Base-by-base conservation (phyloP, 352 stramenopile genomes). In the Pythium oligandrum region DNA sequence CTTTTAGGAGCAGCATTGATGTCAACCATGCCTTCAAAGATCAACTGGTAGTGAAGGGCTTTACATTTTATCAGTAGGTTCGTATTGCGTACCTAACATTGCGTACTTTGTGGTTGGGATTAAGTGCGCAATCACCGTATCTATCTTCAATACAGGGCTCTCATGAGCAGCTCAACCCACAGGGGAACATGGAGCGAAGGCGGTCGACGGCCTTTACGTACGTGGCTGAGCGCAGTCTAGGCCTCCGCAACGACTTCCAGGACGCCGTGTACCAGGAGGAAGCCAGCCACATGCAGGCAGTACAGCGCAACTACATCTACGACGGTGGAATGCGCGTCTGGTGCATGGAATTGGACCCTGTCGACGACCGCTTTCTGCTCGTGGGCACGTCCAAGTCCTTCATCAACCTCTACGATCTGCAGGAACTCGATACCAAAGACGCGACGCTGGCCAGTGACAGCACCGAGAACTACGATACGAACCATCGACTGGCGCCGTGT, bases 321-420 rank as follows among this genome's bases (percentile, higher is more conserved):
- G 60, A 71, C 6, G 68, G 54, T 17, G 68, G 66, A 6, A 78
- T 86, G 70, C 72, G 71, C 38, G 68, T 84, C 26, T 89, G 81
- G 78, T 69, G 63, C 57, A 71, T 86, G 59, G 67, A 64, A 30
- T 31, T 91, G 31, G 81, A 91, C 40, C 70, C 78, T 0, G 52
- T 80, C 33, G 74, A 88, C 39, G 63, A 86, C 11, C 72, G 73
- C 0, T 89, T 59, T 44, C 49, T 91, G 17, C 59, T 91, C 35
- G 73, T 84, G 33, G 78, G 78, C 17, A 80, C 81, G 3, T 68
- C 73, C 2, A 72, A 75, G 48, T 88, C 73, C 31, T 53, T 76
- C 32, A 53, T 91, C 51, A 64, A 81, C 38, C 66, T 87, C 34
- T 91, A 78, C 60, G 75, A 91, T 51, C 62, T 90, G 6, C 51